Evolutionary conservation across 2,329 filamentous ascomycete species (phyloP), one percentile per base, ranked within the genome.

Genomic region (Cladosporium sp.): DNA sequence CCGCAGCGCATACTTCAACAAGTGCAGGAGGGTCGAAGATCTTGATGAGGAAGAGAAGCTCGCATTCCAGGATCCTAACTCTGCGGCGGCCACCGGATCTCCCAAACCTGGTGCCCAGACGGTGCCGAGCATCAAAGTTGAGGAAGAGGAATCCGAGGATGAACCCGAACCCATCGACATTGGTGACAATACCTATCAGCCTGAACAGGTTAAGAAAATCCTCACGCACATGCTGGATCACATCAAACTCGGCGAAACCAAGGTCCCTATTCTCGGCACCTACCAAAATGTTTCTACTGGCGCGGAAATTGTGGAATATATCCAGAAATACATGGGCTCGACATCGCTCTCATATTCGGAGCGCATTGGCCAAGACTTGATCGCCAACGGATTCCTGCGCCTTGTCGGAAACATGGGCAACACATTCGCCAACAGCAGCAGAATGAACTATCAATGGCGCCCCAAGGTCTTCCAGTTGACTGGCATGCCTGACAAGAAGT

Each of bases 11-110:
- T 99, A 99, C 80, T 98, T 98, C 85, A 99, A 98, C 84, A 99
- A 98, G 81, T 99, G 95, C 77, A 90, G 96, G 58, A 83, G 97
- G 68, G 90, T 98, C 7, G 96, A 99, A 77, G 95, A 99, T 76
- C 82, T 98, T 67, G 95, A 99, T 77, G 95, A 99, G 79, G 96
- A 99, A 82, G 97, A 97, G 78, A 98, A 99, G 80, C 86, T 99
- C 64, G 95, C 93, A 46, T 99, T 99, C 79, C 93, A 97, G 78
- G 92, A 93, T 70, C 92, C 93, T 5, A 83, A 86, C 67, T 83
- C 76, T 60, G 79, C 84, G 67, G 76, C 74, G 21, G 75, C 77
- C 10, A 70, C 72, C 7, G 76, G 79, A 73, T 84, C 86, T 77
- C 80, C 83, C 64, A 78, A 83, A 75, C 70, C 84, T 68, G 67